Evolutionary conservation across 495 filamentous ascomycete genomes (phyloP), one percentile per base, ranked within the genome.

Genomic region (Parathielavia appendiculata): DNA sequence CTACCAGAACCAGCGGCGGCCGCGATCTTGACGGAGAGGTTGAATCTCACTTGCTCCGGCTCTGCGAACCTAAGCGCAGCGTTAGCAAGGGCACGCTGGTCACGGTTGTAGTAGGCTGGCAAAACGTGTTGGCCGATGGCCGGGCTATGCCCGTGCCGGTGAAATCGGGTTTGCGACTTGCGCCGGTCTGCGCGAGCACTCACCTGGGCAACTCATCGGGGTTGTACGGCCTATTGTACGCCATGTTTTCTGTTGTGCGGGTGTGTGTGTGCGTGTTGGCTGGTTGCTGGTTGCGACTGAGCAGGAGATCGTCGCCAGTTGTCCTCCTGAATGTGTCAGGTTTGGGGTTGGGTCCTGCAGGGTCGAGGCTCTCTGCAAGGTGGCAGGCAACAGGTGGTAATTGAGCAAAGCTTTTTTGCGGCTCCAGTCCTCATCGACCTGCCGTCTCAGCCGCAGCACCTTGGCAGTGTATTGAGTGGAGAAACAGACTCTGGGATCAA

Each of bases 121-220:
- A 49, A 41, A 11, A 45, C 14, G 57, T 19, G 40, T 5, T 40
- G 43, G 9, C 41, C 35, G 49, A 54, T 43, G 54, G 54, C 49
- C 39, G 51, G 55, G 56, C 43, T 58, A 10, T 38, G 17, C 36
- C 10, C 39, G 54, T 35, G 46, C 41, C 54, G 59, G 68, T 47
- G 54, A 55, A 63, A 58, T 44, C 47, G 41, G 47, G 56, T 49
- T 20, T 53, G 58, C 51, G 43, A n/a, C 40, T 30, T 43, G 11
- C 12, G n/a, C 14, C 4, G 4, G 32, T 45, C 16, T 32, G 35
- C 45, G 41, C 30, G 26, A 41, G 17, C 20, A 85, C 91, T 83
- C 78, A 95, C 87, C 91, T 90, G 71, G 93, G 93, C 58, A 98
- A 84, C 73, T 91, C 90, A 76, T 98, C 95, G n/a, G 92, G 92